Conservation (phyloP, 2,329 filamentous ascomycete genomes). For the Cercospora nicotianae region DNA sequence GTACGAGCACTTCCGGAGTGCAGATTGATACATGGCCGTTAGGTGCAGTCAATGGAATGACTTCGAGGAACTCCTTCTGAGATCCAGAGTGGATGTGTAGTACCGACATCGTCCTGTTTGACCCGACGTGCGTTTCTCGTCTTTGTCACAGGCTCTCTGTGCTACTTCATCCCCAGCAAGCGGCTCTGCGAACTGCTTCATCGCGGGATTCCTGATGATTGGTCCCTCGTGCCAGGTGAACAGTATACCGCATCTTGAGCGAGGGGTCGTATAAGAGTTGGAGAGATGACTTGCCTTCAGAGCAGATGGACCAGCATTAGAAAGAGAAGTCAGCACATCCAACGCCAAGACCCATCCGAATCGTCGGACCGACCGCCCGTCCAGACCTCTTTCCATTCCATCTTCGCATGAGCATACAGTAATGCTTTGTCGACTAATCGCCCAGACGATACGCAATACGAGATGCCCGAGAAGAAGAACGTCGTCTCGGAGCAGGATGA, state of each 20-base stretch:
- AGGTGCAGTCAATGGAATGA: neutral
- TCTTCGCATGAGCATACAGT: neutral
- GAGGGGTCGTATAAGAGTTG: neutral
- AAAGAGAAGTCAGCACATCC: neutral
- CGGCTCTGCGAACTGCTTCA: neutral
- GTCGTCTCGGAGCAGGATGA: neutral
- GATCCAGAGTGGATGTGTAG: neutral
- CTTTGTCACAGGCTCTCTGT: neutral
- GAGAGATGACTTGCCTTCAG: neutral
- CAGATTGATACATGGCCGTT: neutral
- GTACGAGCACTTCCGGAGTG: neutral
- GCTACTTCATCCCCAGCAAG: neutral
- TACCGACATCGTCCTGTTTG: neutral
- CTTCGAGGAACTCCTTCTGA: neutral
- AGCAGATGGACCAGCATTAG: neutral
- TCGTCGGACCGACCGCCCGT: neutral
- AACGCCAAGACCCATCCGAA: neutral
- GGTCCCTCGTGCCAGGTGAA: neutral
- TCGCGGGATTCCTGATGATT: neutral
- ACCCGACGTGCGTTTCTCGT: neutral
- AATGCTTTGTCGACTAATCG: neutral
- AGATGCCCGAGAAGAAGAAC: neutral
- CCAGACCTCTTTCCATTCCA: neutral
- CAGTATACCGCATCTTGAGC: neutral
- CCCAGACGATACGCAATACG: neutral